A percentile compares a stretch with the other conserved stretches of the same genome.
phyloP scores from a whole-genome alignment of 129 eudicot species.

The Pseudognaphalium luteoalbum region DNA sequence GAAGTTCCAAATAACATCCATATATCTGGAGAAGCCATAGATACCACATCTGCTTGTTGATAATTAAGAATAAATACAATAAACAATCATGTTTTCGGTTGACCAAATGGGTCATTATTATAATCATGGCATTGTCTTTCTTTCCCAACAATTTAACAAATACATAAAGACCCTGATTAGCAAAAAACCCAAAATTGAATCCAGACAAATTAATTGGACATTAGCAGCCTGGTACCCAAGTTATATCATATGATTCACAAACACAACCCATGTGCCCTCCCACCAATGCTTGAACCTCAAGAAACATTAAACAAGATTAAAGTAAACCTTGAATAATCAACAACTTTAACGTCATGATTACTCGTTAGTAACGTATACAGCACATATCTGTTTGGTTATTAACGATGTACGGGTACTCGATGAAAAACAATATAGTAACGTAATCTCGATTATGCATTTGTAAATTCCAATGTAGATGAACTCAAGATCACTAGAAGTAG shows the following conservation, averaged over 20 bases:
- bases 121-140: slow-evolving; percentile 10
- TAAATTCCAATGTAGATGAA: neutral
- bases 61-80: neutral
- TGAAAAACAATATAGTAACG: neutral
- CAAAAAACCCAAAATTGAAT: neutral
- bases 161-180: neutral
- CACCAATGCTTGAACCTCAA: slow-evolving; percentile 18
- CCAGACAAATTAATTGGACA: slow-evolving; percentile 8
- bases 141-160: neutral
- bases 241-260: slow-evolving; percentile 21
- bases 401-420: neutral
- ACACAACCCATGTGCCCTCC: slow-evolving; percentile 30
- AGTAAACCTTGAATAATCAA: neutral
- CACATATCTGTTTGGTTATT: neutral
- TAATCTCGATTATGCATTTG: neutral
- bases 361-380: neutral
- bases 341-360: neutral
- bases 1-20: neutral
- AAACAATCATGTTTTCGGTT: neutral
- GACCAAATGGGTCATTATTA: slow-evolving; percentile 15
- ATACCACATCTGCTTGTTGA: neutral
- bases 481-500: neutral
- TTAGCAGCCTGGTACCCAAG: slow-evolving; percentile 28
- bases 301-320: slow-evolving; percentile 17
- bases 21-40: neutral